phyloP scores from a whole-genome alignment of 176 grass and related monocot genomes.

The bread wheat (Triticum aestivum) region IWGSC_CS_RefSeq_v2.1 NC_057800.1:35427409-35427908 shows the following conservation, averaged over 20 bases:
- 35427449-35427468: slow-evolving; percentile 35
- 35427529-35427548: neutral
- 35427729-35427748: neutral
- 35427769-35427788: neutral
- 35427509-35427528: slow-evolving; percentile 52
- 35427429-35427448: slow-evolving; percentile 46
- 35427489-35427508: slow-evolving; percentile 34
- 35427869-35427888: slow-evolving; percentile 41
- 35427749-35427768: neutral
- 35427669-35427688: slow-evolving; percentile 42
- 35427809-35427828: slow-evolving; percentile 40
- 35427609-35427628: slow-evolving; percentile 8
- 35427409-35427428: slow-evolving; percentile 20
- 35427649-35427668: slow-evolving; percentile 52
- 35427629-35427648: slow-evolving; percentile 39
- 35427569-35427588: neutral
- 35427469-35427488: slow-evolving; percentile 42
- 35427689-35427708: slow-evolving; percentile 44
- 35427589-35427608: slow-evolving; percentile 58
- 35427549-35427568: too few relatives aligned
- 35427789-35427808: slow-evolving; percentile 38
- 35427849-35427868: slow-evolving; percentile 58
- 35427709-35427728: slow-evolving; percentile 47
- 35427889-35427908: slow-evolving; percentile 34
- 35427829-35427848: slow-evolving; percentile 46